Percentiles rank a stretch among this genome's conserved stretches.
phyloP scores from a whole-genome alignment of 345 rosid species.

The Iberis pinnata region DNA sequence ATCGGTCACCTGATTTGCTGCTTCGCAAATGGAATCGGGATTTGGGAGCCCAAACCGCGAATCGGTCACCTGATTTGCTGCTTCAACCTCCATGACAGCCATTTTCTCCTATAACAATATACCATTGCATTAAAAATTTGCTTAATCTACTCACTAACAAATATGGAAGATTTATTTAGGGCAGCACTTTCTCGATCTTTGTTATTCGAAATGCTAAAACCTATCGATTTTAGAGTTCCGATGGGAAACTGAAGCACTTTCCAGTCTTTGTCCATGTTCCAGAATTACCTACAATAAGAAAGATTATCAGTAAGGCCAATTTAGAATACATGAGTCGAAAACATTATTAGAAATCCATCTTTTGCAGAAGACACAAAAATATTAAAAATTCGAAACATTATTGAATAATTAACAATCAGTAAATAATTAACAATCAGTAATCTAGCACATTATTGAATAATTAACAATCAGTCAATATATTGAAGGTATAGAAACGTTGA shows the following conservation, averaged over 20 bases:
- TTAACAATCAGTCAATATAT: too few relatives aligned
- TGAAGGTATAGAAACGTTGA: too few relatives aligned
- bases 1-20: too few relatives aligned
- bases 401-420: too few relatives aligned
- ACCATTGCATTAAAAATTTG: not conserved
- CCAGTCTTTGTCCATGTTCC: constrained; percentile 6
- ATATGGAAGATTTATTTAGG: not conserved
- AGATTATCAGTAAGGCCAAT: not conserved
- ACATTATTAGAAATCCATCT: not conserved
- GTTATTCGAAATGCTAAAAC: constrained; percentile 22
- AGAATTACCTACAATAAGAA: not conserved
- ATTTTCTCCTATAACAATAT: constrained; percentile 46
- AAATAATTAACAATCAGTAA: too few relatives aligned
- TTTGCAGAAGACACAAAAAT: constrained; percentile 8
- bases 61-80: constrained; percentile 58
- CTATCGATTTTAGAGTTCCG: constrained; percentile 15
- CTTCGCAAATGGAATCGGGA: too few relatives aligned
- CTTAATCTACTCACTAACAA: not conserved
- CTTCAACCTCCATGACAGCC: constrained; percentile 37
- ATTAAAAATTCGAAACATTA: constrained; percentile 12
- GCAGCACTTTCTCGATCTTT: constrained; percentile 22
- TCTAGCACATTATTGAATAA: too few relatives aligned
- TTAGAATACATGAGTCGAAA: not conserved
- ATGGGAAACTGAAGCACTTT: constrained; percentile 15
- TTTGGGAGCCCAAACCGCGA: constrained; percentile 74